Conservation (phyloP, 768 basidiomycete species). For the Amanita rubescens region DNA sequence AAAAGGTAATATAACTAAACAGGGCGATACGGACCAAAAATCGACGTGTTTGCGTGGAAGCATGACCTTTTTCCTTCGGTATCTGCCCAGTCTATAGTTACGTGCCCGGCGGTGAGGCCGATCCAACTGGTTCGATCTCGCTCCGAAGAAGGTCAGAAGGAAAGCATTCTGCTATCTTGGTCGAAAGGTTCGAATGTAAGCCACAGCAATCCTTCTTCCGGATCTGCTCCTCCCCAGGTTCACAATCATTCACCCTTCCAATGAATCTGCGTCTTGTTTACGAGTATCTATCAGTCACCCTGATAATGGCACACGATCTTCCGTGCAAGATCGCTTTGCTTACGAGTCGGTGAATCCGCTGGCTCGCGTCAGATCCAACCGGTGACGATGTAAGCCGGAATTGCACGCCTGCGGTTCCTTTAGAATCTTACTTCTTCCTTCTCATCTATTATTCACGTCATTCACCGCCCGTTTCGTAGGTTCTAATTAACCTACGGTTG, state of each 20-base stretch:
- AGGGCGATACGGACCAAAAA: conserved; percentile 1
- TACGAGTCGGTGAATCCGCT: background rate
- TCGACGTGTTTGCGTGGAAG: conserved; percentile 2
- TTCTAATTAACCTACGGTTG: conserved; percentile 8
- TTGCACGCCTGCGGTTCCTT: background rate
- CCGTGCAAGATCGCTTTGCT: background rate
- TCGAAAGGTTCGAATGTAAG: background rate
- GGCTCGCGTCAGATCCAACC: conserved; percentile 2
- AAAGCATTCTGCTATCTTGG: background rate
- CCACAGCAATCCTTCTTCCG: conserved; percentile 5
- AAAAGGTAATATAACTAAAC: conserved; percentile 1
- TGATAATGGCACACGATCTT: conserved; percentile 1
- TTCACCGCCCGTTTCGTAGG: background rate
- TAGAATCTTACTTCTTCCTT: conserved; percentile 1
- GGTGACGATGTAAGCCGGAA: background rate
- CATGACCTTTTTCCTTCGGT: background rate
- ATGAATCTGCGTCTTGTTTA: conserved; percentile 5
- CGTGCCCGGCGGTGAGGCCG: conserved; percentile 2
- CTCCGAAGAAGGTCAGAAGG: background rate
- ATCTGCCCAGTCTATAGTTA: background rate
- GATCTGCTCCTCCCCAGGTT: conserved; percentile 6
- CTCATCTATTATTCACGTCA: conserved; percentile 2
- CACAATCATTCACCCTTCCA: background rate
- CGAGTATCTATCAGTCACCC: conserved; percentile 5
- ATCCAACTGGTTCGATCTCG: conserved; percentile 5